These are phyloP conservation scores for Cladophialophora bantiana DNA, from an alignment of 2,329 filamentous ascomycete genomes.

Conservation along the genomic window DNA sequence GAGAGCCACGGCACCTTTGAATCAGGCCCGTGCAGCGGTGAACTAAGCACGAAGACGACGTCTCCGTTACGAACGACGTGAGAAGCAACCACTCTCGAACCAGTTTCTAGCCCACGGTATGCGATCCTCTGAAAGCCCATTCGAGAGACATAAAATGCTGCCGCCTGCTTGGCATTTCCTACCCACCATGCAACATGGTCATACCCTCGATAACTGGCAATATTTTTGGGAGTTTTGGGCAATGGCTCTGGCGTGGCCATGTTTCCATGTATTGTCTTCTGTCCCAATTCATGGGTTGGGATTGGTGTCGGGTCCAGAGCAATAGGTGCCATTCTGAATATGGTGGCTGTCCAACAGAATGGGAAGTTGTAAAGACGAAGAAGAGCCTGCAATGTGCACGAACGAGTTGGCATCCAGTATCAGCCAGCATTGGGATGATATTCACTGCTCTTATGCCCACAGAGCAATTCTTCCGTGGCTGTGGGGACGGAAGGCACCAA, in stretches of 20 bases:
- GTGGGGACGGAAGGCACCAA: constrained; percentile 4
- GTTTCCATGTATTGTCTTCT: constrained; percentile 16
- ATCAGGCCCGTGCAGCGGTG: constrained; percentile 73
- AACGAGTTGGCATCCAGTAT: background rate
- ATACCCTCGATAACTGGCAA: constrained; percentile 73
- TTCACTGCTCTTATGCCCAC: background rate
- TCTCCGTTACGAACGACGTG: constrained; percentile 81
- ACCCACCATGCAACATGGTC: constrained; percentile 97
- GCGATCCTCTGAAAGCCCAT: constrained; percentile 86
- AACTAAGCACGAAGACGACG: constrained; percentile 84
- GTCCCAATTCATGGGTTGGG: constrained; percentile 25
- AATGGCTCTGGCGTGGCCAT: constrained; percentile 7
- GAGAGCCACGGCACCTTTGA: constrained; percentile 60
- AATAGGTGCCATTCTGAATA: constrained; percentile 34
- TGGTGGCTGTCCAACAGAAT: background rate
- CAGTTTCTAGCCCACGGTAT: constrained; percentile 87
- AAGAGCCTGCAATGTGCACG: background rate
- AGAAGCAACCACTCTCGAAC: constrained; percentile 78
- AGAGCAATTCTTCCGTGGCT: background rate
- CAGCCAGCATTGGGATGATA: background rate
- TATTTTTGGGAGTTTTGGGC: constrained; percentile 27
- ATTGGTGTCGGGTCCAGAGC: constrained; percentile 27
- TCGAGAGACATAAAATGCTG: constrained; percentile 83
- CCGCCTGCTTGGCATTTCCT: constrained; percentile 94
- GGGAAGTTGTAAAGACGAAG: background rate